Evolutionary conservation across 208 protist species (phyloP).

Genomic region (Leishmania tropica): DNA sequence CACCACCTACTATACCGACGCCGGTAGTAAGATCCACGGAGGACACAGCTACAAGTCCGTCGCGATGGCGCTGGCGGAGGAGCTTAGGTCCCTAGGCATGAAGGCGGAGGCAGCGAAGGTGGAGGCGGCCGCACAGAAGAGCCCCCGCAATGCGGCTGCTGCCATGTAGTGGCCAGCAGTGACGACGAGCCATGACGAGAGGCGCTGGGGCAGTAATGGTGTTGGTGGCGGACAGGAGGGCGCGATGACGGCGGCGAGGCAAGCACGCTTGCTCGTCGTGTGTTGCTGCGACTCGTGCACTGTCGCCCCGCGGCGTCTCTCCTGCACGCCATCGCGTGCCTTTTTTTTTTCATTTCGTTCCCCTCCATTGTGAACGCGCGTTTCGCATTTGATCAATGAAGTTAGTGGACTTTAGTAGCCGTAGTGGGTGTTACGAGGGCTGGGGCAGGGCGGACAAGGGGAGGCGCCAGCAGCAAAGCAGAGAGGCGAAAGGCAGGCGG

Average conservation of each 20-base stretch:
- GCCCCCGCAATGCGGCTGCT: conserved; percentile 46
- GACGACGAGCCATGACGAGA: background rate
- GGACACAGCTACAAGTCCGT: conserved; percentile 83
- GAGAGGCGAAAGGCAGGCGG: background rate
- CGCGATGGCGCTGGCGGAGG: conserved; percentile 62
- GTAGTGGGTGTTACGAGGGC: background rate
- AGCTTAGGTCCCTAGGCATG: conserved; percentile 71
- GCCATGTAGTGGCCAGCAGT: conserved; percentile 33
- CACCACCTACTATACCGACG: conserved; percentile 63
- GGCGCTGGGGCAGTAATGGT: background rate
- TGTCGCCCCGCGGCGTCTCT: background rate
- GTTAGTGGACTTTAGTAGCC: conserved; percentile 12
- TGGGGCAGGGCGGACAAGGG: background rate
- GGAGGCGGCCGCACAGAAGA: conserved; percentile 63
- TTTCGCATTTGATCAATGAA: background rate
- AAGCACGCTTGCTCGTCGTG: background rate
- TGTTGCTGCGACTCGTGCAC: background rate
- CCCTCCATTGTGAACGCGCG: background rate
- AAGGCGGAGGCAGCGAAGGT: conserved; percentile 68
- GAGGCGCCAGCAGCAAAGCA: background rate
- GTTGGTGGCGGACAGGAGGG: background rate
- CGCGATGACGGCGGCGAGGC: background rate
- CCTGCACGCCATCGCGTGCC: background rate
- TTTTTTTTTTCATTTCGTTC: background rate
- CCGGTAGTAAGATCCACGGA: conserved; percentile 58